Evolutionary conservation across 306 rosid genomes (phyloP).

Genomic region (Ceratonia siliqua): DNA sequence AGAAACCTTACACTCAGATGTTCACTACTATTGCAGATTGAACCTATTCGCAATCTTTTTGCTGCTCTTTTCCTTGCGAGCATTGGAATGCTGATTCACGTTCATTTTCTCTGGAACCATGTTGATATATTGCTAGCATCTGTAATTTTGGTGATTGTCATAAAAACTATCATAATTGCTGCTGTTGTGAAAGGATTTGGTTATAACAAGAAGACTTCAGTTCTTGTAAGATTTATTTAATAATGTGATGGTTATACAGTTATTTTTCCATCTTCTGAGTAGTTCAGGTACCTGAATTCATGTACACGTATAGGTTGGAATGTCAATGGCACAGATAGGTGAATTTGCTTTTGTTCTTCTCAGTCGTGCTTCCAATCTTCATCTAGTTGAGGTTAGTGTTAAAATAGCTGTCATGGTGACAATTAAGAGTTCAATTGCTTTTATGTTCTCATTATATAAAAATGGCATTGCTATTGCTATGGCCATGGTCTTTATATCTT

Average conservation of each 20-base stretch:
- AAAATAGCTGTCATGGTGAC: conserved; percentile 10
- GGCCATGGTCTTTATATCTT: neutral
- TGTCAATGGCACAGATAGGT: conserved; percentile 94
- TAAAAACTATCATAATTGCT: conserved; percentile 79
- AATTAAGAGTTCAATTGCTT: conserved; percentile 8
- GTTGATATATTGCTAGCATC: conserved; percentile 96
- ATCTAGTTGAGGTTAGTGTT: conserved; percentile 86
- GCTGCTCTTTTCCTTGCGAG: conserved; percentile 97
- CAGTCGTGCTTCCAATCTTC: conserved; percentile 98
- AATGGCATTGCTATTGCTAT: conserved; percentile 1
- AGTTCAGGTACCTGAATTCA: conserved; percentile 19
- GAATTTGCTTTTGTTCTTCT: conserved; percentile 98
- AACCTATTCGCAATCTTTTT: conserved; percentile 91
- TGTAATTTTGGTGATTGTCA: conserved; percentile 79
- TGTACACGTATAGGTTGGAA: conserved; percentile 75
- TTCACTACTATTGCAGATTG: conserved; percentile 62
- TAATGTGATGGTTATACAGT: conserved; percentile 26
- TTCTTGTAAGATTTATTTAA: conserved; percentile 72
- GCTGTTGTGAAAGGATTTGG: conserved; percentile 95
- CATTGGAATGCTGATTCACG: conserved; percentile 97
- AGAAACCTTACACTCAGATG: conserved; percentile 27
- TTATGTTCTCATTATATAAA: neutral
- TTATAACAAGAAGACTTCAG: conserved; percentile 84
- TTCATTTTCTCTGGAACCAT: conserved; percentile 97
- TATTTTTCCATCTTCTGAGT: conserved; percentile 11